Percentiles rank a stretch among this genome's conserved stretches.
Conservation (phyloP, 176 grass and related monocot genomes). For the Oryza glaberrima region DNA sequence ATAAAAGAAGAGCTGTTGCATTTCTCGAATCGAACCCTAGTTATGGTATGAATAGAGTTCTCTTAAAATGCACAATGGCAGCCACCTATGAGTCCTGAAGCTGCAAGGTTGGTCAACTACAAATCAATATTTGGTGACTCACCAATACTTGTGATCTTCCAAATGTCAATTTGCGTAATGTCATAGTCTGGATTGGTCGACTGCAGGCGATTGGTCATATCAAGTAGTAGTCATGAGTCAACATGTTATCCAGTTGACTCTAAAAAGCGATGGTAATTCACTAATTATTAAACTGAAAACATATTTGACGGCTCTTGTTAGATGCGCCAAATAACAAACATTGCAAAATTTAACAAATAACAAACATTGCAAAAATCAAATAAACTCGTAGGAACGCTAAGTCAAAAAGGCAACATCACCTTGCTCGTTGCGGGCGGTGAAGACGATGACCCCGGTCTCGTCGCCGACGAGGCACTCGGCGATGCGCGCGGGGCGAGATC, state of each 20-base stretch:
- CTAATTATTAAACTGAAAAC: not conserved
- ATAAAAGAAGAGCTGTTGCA: no score
- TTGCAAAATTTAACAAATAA: not conserved
- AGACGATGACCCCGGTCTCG: conserved; percentile 41
- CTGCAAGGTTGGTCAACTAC: not conserved
- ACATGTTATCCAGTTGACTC: not conserved
- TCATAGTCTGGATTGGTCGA: not conserved
- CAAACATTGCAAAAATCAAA: not conserved
- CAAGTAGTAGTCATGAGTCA: not conserved
- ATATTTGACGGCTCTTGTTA: not conserved
- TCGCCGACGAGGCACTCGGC: conserved; percentile 41
- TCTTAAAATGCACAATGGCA: no score
- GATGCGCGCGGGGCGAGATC: conserved; percentile 1
- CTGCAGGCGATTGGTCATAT: not conserved
- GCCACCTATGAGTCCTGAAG: not conserved
- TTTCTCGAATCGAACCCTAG: no score
- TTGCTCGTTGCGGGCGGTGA: conserved; percentile 46
- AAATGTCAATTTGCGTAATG: not conserved
- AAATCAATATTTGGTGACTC: not conserved
- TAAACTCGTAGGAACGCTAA: not conserved
- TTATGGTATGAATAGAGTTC: no score
- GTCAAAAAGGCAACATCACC: conserved; percentile 1
- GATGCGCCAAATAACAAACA: not conserved
- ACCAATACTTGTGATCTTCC: not conserved
- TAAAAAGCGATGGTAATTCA: not conserved